A percentile compares a stretch with the other conserved stretches of the same genome.
These are phyloP conservation scores for Mycena floridula DNA, from an alignment of 768 basidiomycete genomes.

Conservation along the genomic window DNA sequence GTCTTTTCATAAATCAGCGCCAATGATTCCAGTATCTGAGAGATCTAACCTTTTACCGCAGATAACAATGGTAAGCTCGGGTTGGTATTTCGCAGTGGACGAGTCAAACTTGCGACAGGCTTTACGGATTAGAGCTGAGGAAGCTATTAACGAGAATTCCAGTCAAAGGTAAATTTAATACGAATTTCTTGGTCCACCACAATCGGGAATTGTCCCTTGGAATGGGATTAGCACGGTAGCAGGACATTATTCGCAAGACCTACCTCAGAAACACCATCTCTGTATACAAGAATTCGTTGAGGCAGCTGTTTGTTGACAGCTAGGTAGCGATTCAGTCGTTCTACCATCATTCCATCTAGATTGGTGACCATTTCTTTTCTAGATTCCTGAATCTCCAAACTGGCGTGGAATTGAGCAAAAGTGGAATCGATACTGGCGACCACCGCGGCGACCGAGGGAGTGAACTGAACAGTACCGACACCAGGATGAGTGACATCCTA, in stretches of 20 bases:
- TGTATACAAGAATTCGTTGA: constrained; percentile 62
- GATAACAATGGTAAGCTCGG: constrained; percentile 64
- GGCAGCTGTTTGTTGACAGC: constrained; percentile 49
- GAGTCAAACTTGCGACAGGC: constrained; percentile 50
- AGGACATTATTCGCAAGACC: constrained; percentile 16
- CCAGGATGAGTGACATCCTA: constrained; percentile 81
- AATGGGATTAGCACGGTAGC: constrained; percentile 22
- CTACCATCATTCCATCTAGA: constrained; percentile 57
- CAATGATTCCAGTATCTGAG: too few relatives aligned
- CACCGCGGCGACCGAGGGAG: constrained; percentile 82
- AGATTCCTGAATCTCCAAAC: constrained; percentile 63
- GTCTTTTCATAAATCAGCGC: too few relatives aligned
- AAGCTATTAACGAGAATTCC: too few relatives aligned
- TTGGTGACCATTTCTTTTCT: constrained; percentile 84
- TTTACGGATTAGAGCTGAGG: constrained; percentile 48
- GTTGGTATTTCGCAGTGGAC: constrained; percentile 34
- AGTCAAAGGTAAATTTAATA: too few relatives aligned
- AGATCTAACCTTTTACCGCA: too few relatives aligned
- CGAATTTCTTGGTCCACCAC: constrained; percentile 63
- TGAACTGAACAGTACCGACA: constrained; percentile 64
- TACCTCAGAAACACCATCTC: constrained; percentile 82
- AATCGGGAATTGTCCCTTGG: constrained; percentile 65
- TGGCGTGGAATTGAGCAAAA: constrained; percentile 70
- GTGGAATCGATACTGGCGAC: constrained; percentile 64
- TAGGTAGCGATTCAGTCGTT: constrained; percentile 52